phyloP scores from a whole-genome alignment of 257 asterid genomes.

The Mitragyna speciosa region DNA sequence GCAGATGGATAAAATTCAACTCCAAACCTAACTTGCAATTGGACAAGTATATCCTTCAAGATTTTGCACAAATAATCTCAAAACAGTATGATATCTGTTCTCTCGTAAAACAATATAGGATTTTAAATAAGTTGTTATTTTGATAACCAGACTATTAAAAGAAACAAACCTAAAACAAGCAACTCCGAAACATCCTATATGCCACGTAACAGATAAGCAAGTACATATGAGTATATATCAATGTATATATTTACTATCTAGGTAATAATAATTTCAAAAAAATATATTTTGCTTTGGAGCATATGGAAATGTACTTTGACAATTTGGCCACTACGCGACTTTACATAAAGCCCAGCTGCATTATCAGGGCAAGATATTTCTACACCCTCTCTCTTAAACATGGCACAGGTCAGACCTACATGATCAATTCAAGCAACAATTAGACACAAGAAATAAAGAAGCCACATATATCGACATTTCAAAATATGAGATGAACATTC shows the following conservation, averaged over 20 bases:
- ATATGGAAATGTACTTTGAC: conserved; percentile 69
- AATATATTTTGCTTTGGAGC: conserved; percentile 26
- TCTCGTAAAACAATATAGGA: neutral
- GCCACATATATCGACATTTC: neutral
- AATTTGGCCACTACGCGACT: conserved; percentile 75
- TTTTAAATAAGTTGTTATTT: neutral
- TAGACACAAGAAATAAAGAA: conserved; percentile 14
- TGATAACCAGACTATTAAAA: neutral
- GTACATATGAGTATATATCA: neutral
- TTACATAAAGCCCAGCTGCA: conserved; percentile 85
- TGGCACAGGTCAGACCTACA: conserved; percentile 83
- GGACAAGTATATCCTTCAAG: neutral
- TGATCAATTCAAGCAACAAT: conserved; percentile 31
- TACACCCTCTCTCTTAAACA: conserved; percentile 58
- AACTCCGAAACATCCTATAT: neutral
- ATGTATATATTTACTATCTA: neutral
- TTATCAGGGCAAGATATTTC: conserved; percentile 73
- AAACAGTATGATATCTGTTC: neutral
- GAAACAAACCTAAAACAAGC: neutral
- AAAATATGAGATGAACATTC: neutral
- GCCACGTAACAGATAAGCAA: no score
- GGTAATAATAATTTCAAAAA: neutral
- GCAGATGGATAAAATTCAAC: neutral
- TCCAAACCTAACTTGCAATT: neutral
- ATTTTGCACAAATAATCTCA: neutral